phyloP scores from a whole-genome alignment of 148 eudicot species.

The Selenicereus undatus region DNA sequence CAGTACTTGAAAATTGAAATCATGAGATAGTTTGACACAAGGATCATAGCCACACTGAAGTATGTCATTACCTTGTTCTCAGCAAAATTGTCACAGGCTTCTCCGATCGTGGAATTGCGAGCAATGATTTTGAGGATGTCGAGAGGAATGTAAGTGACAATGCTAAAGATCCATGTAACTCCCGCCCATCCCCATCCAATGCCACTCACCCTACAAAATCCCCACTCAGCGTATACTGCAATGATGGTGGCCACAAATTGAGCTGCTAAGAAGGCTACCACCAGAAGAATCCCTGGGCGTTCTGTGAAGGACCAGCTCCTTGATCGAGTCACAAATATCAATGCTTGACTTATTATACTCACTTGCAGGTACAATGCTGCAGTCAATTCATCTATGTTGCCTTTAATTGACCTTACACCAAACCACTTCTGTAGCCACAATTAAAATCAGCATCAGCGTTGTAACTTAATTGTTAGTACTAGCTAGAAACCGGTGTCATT shows the following conservation, averaged over 20 bases:
- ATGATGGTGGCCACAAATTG: conserved; percentile 76
- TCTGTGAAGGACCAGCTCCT: conserved; percentile 81
- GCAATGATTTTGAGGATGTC: conserved; percentile 69
- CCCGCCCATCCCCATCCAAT: conserved; percentile 94
- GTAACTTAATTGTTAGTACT: neutral
- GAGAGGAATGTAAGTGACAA: conserved; percentile 74
- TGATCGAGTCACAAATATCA: conserved; percentile 87
- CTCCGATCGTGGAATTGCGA: conserved; percentile 44
- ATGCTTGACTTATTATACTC: conserved; percentile 89
- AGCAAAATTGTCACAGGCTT: conserved; percentile 52
- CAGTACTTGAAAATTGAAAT: too few species aligned
- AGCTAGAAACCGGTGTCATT: neutral
- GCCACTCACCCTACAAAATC: conserved; percentile 62
- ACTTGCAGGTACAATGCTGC: conserved; percentile 94
- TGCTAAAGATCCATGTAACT: conserved; percentile 72
- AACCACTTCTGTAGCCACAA: conserved; percentile 37
- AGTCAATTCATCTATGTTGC: conserved; percentile 44
- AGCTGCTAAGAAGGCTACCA: conserved; percentile 61
- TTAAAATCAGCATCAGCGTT: neutral
- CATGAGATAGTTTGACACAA: too few species aligned
- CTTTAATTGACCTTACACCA: conserved; percentile 45
- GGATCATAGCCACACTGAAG: too few species aligned
- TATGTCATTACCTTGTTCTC: conserved; percentile 36
- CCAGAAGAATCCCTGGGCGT: conserved; percentile 63
- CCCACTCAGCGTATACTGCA: conserved; percentile 79